These are phyloP conservation scores for Cercospora sojina DNA, from an alignment of 2,329 filamentous ascomycete species.

Conservation along the genomic window DNA sequence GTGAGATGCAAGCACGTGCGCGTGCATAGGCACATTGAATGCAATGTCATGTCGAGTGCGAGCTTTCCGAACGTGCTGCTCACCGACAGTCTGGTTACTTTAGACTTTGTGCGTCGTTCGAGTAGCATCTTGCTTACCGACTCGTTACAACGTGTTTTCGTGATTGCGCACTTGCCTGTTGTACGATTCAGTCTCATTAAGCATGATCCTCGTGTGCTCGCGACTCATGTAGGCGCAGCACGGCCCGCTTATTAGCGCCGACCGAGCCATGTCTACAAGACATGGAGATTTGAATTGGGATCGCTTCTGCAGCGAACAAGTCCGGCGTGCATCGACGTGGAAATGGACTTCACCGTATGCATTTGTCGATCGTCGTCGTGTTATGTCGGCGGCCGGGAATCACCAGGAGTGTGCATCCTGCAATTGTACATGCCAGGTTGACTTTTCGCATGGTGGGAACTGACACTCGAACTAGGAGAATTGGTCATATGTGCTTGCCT, in stretches of 20 bases:
- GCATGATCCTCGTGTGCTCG: background rate
- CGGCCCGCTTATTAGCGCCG: background rate
- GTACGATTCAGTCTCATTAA: background rate
- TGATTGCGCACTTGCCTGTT: background rate
- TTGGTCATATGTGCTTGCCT: background rate
- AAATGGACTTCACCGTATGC: background rate
- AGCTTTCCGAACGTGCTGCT: background rate
- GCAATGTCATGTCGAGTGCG: background rate
- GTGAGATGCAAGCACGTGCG: background rate
- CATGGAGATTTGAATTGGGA: background rate
- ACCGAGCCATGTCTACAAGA: background rate
- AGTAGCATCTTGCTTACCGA: background rate
- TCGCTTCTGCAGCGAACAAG: background rate
- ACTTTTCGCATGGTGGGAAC: background rate
- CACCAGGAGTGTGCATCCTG: background rate
- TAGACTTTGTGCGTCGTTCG: background rate
- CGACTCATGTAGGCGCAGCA: constrained; percentile 1
- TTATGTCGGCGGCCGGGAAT: background rate
- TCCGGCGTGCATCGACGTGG: background rate
- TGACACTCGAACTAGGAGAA: background rate
- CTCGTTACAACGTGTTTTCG: background rate
- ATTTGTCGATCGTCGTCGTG: background rate
- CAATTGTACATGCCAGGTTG: background rate
- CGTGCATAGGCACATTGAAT: background rate
- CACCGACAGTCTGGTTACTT: background rate